phyloP scores from a whole-genome alignment of 2,329 filamentous ascomycete genomes.

The Trichoderma pleuroti region DNA sequence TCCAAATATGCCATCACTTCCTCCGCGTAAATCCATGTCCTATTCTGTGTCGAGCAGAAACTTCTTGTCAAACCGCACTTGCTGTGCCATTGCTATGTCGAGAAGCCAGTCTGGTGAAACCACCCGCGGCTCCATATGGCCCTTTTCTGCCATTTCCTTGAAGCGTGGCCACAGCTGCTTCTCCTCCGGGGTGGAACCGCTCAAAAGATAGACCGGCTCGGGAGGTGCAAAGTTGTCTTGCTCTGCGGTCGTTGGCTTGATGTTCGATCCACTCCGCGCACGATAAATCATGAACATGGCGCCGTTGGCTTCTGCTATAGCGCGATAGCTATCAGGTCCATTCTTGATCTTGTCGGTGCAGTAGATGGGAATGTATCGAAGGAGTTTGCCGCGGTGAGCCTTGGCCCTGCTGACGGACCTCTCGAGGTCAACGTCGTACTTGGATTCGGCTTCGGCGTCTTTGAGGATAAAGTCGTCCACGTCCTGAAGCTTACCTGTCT shows the following conservation, averaged over 20 bases:
- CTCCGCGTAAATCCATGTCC: background rate
- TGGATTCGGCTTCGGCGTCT: conserved; percentile 70
- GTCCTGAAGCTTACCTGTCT: conserved; percentile 61
- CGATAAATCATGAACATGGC: conserved; percentile 76
- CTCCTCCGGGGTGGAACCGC: conserved; percentile 63
- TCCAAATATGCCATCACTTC: background rate
- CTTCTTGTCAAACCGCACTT: conserved; percentile 63
- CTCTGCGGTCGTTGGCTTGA: conserved; percentile 61
- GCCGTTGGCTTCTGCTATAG: conserved; percentile 85
- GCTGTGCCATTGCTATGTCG: conserved; percentile 83
- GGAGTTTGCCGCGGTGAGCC: conserved; percentile 70
- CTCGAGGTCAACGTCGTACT: conserved; percentile 65
- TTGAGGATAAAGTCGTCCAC: conserved; percentile 64
- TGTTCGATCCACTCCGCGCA: conserved; percentile 65
- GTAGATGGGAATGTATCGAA: conserved; percentile 75
- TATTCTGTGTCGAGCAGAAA: conserved; percentile 47
- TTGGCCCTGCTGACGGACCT: conserved; percentile 68
- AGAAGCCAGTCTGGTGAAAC: conserved; percentile 87
- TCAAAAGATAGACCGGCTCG: conserved; percentile 80
- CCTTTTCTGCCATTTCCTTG: conserved; percentile 69
- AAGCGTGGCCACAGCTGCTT: conserved; percentile 76
- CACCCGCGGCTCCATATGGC: conserved; percentile 75
- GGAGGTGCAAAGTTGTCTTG: conserved; percentile 58
- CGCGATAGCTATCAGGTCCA: conserved; percentile 77
- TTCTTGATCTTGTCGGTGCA: conserved; percentile 77